Percentiles rank a stretch among this genome's conserved stretches.
These are phyloP conservation scores for Avicennia marina DNA, from an alignment of 257 asterid genomes.

Conservation along the genomic window DNA sequence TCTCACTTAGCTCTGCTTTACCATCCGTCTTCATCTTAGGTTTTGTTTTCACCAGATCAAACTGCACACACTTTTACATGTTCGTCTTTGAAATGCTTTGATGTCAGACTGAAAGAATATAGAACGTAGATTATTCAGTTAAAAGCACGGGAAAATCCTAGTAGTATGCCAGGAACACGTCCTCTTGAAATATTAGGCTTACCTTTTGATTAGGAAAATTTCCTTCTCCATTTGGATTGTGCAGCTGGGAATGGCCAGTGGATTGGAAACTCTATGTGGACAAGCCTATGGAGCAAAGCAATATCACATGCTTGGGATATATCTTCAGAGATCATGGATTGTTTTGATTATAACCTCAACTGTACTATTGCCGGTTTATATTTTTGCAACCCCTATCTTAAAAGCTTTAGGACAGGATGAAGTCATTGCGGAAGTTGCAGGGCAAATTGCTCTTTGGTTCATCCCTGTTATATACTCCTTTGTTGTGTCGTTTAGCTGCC, in stretches of 20 bases:
- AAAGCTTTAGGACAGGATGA: slow-evolving; percentile 64
- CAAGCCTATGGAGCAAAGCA: slow-evolving; percentile 86
- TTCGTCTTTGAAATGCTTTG: too few relatives aligned
- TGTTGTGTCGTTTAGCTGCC: slow-evolving; percentile 57
- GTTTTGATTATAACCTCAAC: slow-evolving; percentile 34
- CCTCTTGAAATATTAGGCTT: too few relatives aligned
- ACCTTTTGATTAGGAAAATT: too few relatives aligned
- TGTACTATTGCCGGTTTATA: slow-evolving; percentile 38
- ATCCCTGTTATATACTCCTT: slow-evolving; percentile 56
- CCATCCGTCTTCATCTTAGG: too few relatives aligned
- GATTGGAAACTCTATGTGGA: slow-evolving; percentile 73
- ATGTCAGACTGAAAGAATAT: too few relatives aligned
- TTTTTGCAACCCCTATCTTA: slow-evolving; percentile 51
- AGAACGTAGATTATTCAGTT: too few relatives aligned
- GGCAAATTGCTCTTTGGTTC: slow-evolving; percentile 46
- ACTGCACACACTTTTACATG: too few relatives aligned
- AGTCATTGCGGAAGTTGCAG: slow-evolving; percentile 40
- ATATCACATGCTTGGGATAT: slow-evolving; percentile 73
- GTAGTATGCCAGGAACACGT: too few relatives aligned
- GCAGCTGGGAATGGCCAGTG: slow-evolving; percentile 83
- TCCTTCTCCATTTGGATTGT: background rate
- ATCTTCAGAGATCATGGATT: slow-evolving; percentile 81
- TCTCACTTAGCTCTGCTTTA: background rate
- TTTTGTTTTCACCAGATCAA: too few relatives aligned
- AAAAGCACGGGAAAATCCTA: too few relatives aligned